Evolutionary conservation across 345 rosid genomes (phyloP).

Genomic region (Cardiospermum halicacabum): DNA sequence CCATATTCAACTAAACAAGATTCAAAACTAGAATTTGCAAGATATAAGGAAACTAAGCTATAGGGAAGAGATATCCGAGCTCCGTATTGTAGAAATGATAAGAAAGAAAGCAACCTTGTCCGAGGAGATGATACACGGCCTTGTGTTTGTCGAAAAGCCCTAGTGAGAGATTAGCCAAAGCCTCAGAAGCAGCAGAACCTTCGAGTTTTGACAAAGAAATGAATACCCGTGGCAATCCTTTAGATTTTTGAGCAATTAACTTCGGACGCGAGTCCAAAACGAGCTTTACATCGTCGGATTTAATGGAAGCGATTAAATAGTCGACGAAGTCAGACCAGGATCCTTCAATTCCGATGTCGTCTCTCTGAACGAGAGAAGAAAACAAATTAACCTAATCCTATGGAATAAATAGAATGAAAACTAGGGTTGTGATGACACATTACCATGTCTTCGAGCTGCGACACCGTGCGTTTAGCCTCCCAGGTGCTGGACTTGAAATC

Average conservation of each 20-base stretch:
- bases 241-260: slow-evolving; percentile 77
- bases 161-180: slow-evolving; percentile 53
- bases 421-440: neutral
- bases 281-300: slow-evolving; percentile 72
- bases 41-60: no score
- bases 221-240: slow-evolving; percentile 81
- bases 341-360: slow-evolving; percentile 74
- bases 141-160: slow-evolving; percentile 57
- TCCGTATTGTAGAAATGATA: neutral
- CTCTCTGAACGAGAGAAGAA: slow-evolving; percentile 66
- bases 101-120: slow-evolving; percentile 43
- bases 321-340: slow-evolving; percentile 81
- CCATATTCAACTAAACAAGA: no score
- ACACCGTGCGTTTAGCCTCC: slow-evolving; percentile 56
- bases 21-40: no score
- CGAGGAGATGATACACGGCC: slow-evolving; percentile 26
- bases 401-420: no score
- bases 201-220: slow-evolving; percentile 48
- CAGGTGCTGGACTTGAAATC: slow-evolving; percentile 59
- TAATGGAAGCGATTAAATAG: slow-evolving; percentile 59
- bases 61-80: no score
- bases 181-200: slow-evolving; percentile 56
- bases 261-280: slow-evolving; percentile 43
- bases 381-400: neutral
- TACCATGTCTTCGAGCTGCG: slow-evolving; percentile 85